These are phyloP conservation scores for Aspergillus sp. DNA, from an alignment of 2,329 filamentous ascomycete genomes.

Conservation along the genomic window DNA sequence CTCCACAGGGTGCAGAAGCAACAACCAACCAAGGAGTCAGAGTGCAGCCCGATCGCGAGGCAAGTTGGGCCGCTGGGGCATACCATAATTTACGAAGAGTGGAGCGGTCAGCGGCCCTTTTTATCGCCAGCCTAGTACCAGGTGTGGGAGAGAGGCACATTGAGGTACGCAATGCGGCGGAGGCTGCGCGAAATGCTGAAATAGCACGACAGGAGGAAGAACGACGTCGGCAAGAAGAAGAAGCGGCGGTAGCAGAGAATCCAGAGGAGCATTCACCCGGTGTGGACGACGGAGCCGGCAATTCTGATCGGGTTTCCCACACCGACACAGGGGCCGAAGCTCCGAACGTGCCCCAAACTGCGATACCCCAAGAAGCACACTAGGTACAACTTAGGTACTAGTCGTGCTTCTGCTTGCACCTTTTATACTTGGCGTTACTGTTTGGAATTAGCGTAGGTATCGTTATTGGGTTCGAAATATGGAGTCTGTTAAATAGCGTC, in stretches of 20 bases:
- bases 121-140: constrained; percentile 61
- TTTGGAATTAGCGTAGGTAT: constrained; percentile 8
- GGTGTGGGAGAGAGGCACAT: constrained; percentile 63
- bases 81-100: constrained; percentile 42
- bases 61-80: constrained; percentile 12
- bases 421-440: neutral
- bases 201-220: constrained; percentile 27
- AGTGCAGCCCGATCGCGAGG: constrained; percentile 2
- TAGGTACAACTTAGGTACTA: neutral
- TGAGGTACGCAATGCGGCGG: constrained; percentile 53
- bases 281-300: neutral
- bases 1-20: constrained; percentile 5
- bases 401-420: neutral
- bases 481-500: constrained; percentile 4
- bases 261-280: constrained; percentile 4
- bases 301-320: neutral
- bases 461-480: constrained; percentile 5
- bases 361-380: constrained; percentile 16
- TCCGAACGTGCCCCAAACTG: constrained; percentile 5
- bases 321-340: neutral
- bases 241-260: constrained; percentile 10
- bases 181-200: constrained; percentile 36
- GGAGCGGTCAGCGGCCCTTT: constrained; percentile 60
- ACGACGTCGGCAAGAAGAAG: constrained; percentile 22
- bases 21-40: constrained; percentile 8